Evolutionary conservation across 2,329 filamentous ascomycete species (phyloP).

Genomic region (Pseudogymnoascus sp.): DNA sequence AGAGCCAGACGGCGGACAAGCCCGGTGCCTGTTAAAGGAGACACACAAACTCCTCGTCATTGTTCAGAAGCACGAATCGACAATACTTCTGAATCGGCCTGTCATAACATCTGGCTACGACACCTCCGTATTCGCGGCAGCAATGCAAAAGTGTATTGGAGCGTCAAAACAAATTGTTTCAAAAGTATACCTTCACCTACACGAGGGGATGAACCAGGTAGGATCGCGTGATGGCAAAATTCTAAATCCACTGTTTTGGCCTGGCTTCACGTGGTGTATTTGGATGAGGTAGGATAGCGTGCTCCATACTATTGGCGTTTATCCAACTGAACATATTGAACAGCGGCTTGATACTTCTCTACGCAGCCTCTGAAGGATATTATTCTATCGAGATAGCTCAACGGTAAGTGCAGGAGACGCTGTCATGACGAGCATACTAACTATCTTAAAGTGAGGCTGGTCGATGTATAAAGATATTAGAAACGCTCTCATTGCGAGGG

Average conservation of each 20-base stretch:
- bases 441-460: background rate
- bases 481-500: slow-evolving; percentile 26
- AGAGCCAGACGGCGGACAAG: slow-evolving; percentile 12
- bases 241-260: slow-evolving; percentile 36
- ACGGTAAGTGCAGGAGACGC: slow-evolving; percentile 30
- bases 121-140: slow-evolving; percentile 38
- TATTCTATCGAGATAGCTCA: slow-evolving; percentile 32
- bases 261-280: slow-evolving; percentile 44
- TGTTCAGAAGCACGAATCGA: slow-evolving; percentile 41
- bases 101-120: slow-evolving; percentile 38
- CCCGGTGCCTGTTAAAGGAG: slow-evolving; percentile 23
- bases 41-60: slow-evolving; percentile 36
- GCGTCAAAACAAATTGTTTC: slow-evolving; percentile 30
- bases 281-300: slow-evolving; percentile 35
- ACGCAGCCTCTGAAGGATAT: slow-evolving; percentile 40
- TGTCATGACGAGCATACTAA: background rate
- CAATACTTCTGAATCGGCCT: slow-evolving; percentile 44
- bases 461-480: slow-evolving; percentile 22
- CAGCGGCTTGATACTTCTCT: slow-evolving; percentile 41
- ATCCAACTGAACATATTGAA: background rate
- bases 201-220: slow-evolving; percentile 26
- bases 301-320: background rate
- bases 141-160: slow-evolving; percentile 43
- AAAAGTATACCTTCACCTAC: slow-evolving; percentile 36
- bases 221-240: slow-evolving; percentile 13